Evolutionary conservation across 129 eudicot genomes (phyloP), one percentile per base, ranked within the genome.

Genomic region (Centrapalus pauciflorus): DNA sequence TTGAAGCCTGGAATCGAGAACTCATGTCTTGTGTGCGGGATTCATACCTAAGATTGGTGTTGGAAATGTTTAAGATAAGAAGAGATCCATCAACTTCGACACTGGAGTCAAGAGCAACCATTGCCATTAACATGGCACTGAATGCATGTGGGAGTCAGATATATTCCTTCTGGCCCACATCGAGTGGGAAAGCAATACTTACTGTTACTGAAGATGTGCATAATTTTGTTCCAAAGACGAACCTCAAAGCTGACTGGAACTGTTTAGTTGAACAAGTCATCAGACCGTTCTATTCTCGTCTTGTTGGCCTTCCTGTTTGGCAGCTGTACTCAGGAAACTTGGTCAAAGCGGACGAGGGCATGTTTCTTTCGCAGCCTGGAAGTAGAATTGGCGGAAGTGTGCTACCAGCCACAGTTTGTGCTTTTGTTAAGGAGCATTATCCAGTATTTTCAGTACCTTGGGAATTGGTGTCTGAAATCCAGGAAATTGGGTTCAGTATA

Each of bases 371-470:
- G 2, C 97, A 94, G 25, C 99, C 99, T 35, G 86, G 93, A 61
- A 89, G 68, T 77, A 81, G 84, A 75, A 84, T 94, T 8, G 99
- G 95, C 64, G 95, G 82, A 57, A 86, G 69, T 46, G 64, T 89
- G 81, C 79, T 94, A 35, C 99, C 99, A 11, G 84, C 88, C 25
- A 84, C 97, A 14, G 99, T 94, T 60, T 94, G 99, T 75, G 83
- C 85, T 25, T 94, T 94, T 55, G 97, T 94, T 45, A 94, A 89
- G 74, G 99, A 94, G 70, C 99, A 89, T 68, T 89, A 94, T 75
- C 99, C 97, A 24, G 99, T 94, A 30, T 94, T 94, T 75, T 85
- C 96, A 26, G 99, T 94, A 25, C 99, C 99, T 21, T 94, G 99
- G 99, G 92, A 94, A 61, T 69, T 94, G 79, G 88, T 94, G 74